Conservation (phyloP, 345 rosid genomes). For the Rhodamnia argentea region DNA sequence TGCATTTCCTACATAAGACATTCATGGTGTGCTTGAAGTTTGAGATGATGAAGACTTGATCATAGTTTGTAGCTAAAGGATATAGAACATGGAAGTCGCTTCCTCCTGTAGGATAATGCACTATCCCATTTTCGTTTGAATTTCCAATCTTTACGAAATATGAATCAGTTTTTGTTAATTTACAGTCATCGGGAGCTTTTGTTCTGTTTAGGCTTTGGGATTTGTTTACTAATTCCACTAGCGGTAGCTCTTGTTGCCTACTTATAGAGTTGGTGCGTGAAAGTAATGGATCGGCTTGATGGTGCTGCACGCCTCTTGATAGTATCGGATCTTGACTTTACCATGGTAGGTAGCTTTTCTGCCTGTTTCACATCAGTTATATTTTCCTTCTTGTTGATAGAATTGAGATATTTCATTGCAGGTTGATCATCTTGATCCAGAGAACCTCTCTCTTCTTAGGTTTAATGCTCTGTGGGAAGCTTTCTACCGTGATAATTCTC, state of each 20-base stretch:
- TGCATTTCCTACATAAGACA: background rate
- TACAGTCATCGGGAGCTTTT: background rate
- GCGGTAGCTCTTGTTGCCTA: background rate
- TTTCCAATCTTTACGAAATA: background rate
- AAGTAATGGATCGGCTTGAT: slow-evolving; percentile 43
- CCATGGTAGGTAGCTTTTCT: slow-evolving; percentile 36
- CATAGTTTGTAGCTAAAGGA: background rate
- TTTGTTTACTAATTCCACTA: background rate
- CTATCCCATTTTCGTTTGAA: background rate
- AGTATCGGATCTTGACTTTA: slow-evolving; percentile 81
- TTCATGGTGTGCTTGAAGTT: background rate
- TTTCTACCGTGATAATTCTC: slow-evolving; percentile 55
- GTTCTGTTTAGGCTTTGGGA: background rate
- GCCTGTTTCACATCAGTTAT: background rate
- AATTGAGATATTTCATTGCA: slow-evolving; percentile 4
- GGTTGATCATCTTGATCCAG: slow-evolving; percentile 79
- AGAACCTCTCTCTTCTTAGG: slow-evolving; percentile 52
- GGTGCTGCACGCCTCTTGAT: slow-evolving; percentile 65
- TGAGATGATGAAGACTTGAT: background rate
- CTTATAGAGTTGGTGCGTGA: background rate
- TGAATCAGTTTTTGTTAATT: background rate
- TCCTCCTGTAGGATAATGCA: background rate
- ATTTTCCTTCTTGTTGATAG: background rate
- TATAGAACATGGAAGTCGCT: background rate
- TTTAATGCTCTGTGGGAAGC: slow-evolving; percentile 92